These are phyloP conservation scores for Endothia cerciana DNA, from an alignment of 2,329 filamentous ascomycete genomes.

Conservation along the genomic window DNA sequence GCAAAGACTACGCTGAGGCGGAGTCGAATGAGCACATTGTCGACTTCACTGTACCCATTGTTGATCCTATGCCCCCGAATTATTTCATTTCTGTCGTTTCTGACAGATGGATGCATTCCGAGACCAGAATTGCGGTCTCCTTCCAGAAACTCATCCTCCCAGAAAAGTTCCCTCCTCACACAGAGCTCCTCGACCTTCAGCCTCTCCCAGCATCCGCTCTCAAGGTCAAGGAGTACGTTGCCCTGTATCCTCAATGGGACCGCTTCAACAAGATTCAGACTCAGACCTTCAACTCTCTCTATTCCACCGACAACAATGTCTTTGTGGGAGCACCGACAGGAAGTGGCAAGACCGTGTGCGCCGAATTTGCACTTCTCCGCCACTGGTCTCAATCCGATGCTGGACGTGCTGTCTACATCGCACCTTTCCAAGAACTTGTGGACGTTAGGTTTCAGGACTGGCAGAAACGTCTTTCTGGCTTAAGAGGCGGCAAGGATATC, in stretches of 20 bases:
- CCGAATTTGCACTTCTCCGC: slow-evolving; percentile 87
- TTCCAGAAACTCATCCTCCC: slow-evolving; percentile 95
- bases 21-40: slow-evolving; percentile 93
- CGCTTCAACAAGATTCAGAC: slow-evolving; percentile 98
- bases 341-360: slow-evolving; percentile 95
- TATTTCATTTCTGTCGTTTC: slow-evolving; percentile 97
- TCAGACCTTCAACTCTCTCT: slow-evolving; percentile 93
- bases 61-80: slow-evolving; percentile 96
- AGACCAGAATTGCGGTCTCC: slow-evolving; percentile 89
- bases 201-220: slow-evolving; percentile 86
- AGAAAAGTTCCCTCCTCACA: slow-evolving; percentile 94
- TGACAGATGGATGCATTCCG: slow-evolving; percentile 97
- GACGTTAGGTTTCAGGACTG: slow-evolving; percentile 83
- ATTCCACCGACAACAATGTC: slow-evolving; percentile 88
- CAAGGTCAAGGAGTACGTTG: slow-evolving; percentile 81
- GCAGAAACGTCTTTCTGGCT: slow-evolving; percentile 72
- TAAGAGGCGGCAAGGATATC: slow-evolving; percentile 85
- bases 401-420: slow-evolving; percentile 88
- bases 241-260: slow-evolving; percentile 80
- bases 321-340: slow-evolving; percentile 92
- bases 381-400: slow-evolving; percentile 77
- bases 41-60: slow-evolving; percentile 95
- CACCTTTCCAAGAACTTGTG: slow-evolving; percentile 91
- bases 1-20: slow-evolving; percentile 82
- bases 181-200: slow-evolving; percentile 88